These are phyloP conservation scores for Papilionanthe hybrid DNA, from an alignment of 116 monocot genomes.

Conservation along the genomic window DNA sequence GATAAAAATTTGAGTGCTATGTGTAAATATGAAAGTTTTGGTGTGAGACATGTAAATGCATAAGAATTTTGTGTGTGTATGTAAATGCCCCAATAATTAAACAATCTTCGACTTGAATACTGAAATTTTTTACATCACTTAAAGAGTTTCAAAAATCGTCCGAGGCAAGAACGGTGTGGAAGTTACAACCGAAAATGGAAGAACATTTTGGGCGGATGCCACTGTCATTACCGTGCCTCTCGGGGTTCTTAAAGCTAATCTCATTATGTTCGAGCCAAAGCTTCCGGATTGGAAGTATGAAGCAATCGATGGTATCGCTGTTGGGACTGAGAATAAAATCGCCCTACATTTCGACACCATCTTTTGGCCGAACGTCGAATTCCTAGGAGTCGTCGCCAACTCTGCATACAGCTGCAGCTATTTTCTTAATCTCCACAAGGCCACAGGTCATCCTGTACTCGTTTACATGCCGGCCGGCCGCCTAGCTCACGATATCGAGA, in stretches of 20 bases:
- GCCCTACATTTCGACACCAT: slow-evolving; percentile 50
- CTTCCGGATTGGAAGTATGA: slow-evolving; percentile 71
- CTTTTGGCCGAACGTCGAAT: slow-evolving; percentile 84
- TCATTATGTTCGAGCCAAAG: slow-evolving; percentile 67
- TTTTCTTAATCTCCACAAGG: slow-evolving; percentile 84
- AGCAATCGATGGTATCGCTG: slow-evolving; percentile 61
- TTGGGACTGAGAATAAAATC: slow-evolving; percentile 83
- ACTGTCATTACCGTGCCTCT: slow-evolving; percentile 79
- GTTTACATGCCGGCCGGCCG: slow-evolving; percentile 79
- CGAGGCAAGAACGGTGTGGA: slow-evolving; percentile 38
- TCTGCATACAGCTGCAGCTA: slow-evolving; percentile 69
- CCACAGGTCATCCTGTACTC: slow-evolving; percentile 61
- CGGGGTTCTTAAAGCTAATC: slow-evolving; percentile 78
- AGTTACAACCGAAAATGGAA: slow-evolving; percentile 50
- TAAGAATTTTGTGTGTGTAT: too few species aligned
- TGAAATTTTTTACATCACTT: neutral
- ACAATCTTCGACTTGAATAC: neutral
- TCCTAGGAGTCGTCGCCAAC: slow-evolving; percentile 52
- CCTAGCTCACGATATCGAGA: slow-evolving; percentile 63
- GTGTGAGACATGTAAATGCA: too few species aligned
- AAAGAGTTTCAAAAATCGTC: slow-evolving; percentile 54
- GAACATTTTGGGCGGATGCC: slow-evolving; percentile 60
- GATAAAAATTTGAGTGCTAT: too few species aligned
- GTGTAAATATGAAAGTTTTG: too few species aligned
- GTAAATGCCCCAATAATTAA: neutral